Evolutionary conservation across 768 basidiomycete species (phyloP).

Genomic region (Panellus pusillus): DNA sequence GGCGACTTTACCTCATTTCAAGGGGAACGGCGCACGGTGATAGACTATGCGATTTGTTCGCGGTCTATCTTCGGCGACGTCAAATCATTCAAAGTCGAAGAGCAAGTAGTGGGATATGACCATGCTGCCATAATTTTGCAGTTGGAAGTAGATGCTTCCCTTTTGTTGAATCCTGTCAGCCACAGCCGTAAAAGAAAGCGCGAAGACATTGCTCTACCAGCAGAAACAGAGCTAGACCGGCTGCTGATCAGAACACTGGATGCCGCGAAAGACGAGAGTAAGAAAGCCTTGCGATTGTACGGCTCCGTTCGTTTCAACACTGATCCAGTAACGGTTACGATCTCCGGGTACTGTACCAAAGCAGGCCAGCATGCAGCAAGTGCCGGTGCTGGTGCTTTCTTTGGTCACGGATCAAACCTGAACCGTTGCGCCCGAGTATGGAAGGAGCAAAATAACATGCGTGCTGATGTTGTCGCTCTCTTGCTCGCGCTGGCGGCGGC

Average conservation of each 20-base stretch:
- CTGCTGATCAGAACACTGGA: background rate
- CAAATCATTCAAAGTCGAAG: background rate
- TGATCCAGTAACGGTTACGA: background rate
- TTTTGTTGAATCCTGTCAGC: background rate
- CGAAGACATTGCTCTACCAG: background rate
- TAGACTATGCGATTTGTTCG: constrained; percentile 1
- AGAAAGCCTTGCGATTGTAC: background rate
- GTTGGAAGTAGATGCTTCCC: background rate
- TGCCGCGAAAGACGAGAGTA: background rate
- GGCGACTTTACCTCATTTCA: too few relatives aligned
- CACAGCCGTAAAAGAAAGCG: background rate
- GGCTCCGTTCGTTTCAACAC: background rate
- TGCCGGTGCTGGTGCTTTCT: background rate
- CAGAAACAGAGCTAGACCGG: background rate
- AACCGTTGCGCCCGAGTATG: background rate
- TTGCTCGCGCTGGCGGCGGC: background rate
- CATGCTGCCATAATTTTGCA: background rate
- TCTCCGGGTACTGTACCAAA: background rate
- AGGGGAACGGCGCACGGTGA: background rate
- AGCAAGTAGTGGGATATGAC: background rate
- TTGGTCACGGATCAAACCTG: background rate
- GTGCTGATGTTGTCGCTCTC: background rate
- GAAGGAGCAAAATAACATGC: background rate
- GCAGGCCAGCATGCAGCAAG: background rate
- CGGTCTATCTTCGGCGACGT: background rate